Evolutionary conservation across 2,329 filamentous ascomycete species (phyloP), one percentile per base, ranked within the genome.

Genomic region (Alternaria ventricosa): DNA sequence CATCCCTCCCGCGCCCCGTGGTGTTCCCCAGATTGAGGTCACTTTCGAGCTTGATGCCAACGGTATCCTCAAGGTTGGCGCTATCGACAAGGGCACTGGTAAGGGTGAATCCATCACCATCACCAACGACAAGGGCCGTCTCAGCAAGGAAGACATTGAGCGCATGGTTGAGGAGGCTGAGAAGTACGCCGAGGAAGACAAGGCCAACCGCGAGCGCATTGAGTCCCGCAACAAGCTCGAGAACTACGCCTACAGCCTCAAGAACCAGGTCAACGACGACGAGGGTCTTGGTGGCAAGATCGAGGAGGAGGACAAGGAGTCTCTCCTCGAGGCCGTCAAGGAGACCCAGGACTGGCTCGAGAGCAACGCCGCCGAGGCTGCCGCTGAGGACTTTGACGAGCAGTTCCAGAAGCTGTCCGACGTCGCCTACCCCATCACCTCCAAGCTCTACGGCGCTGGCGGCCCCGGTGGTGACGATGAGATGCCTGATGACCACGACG

Each of bases 131-230:
- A 98, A 98, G 90, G 96, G 96, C 73, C 95, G 96, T 82, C 91
- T 99, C 56, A 94, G 92, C 76, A 91, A 92, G 78, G 96, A 99
- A 75, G 96, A 99, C 84, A 99, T 99, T 75, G 95, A 98, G 83
- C 96, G 96, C 83, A 99, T 99, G 96, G 94, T 99, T 70, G 90
- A 91, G 74, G 96, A 99, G 85, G 96, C 96, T 66, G 96, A 98
- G 89, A 93, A 97, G 86, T 98, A 94, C 82, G 96, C 96, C 79
- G 96, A 99, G 83, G 96, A 98, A 85, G 96, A 99, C 87, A 98
- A 98, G 90, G 94, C 94, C 69, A 96, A 93, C 78, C 93, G 94
- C 81, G 93, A 96, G 86, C 94, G 94, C 85, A 97, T 99, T 75
- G 94, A 97, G 87, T 91, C 94, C 75, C 92, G 95, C 80, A 98